These are phyloP conservation scores for Gleditsia sinensis DNA, from an alignment of 306 rosid species.

Conservation along the genomic window DNA sequence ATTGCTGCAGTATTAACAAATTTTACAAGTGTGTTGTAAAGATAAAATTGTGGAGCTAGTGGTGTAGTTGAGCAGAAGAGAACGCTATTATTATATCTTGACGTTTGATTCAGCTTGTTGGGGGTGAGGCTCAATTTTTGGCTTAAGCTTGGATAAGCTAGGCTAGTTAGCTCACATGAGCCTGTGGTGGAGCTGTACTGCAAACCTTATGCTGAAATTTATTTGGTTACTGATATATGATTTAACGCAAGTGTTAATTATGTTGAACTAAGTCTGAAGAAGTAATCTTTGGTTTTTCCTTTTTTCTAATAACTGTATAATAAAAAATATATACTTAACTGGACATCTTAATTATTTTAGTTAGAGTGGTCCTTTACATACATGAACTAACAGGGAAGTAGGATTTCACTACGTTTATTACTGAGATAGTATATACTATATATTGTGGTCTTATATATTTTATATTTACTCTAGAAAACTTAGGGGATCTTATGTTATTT, in stretches of 20 bases:
- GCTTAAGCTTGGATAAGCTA: not conserved
- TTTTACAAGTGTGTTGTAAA: not conserved
- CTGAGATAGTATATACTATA: too few species aligned
- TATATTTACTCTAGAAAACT: not conserved
- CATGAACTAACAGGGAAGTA: too few species aligned
- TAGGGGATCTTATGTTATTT: not conserved
- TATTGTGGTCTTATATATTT: not conserved
- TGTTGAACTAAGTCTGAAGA: not conserved
- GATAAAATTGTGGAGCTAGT: not conserved
- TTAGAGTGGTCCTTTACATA: not conserved
- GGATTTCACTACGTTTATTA: too few species aligned
- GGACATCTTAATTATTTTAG: not conserved
- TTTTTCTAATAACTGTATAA: not conserved
- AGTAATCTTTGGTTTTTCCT: not conserved
- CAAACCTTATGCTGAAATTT: not conserved
- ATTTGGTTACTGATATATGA: not conserved
- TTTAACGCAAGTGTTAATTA: not conserved
- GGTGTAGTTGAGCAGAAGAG: constrained; percentile 1
- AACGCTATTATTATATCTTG: not conserved
- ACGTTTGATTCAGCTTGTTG: not conserved
- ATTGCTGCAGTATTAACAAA: constrained; percentile 19
- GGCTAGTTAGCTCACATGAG: constrained; percentile 4
- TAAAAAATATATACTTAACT: not conserved
- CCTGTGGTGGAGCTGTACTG: not conserved
- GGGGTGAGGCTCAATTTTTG: constrained; percentile 1